A percentile compares a stretch with the other conserved stretches of the same genome.
These are phyloP conservation scores for Beverwykella pulmonaria DNA, from an alignment of 495 filamentous ascomycete species.

Conservation along the genomic window DNA sequence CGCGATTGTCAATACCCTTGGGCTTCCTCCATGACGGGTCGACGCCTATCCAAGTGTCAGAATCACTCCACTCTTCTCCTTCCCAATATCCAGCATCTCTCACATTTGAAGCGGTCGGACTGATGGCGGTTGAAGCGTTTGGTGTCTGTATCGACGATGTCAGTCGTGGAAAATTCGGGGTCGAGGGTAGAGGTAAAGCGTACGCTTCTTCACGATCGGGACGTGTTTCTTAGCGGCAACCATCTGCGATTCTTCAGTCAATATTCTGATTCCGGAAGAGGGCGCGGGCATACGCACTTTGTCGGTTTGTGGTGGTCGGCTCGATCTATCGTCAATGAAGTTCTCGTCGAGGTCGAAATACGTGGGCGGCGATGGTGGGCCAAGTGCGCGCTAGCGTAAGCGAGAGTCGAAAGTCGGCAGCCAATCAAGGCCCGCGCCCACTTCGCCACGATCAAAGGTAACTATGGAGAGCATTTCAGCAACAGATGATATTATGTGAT, in stretches of 20 bases:
- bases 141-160: constrained; percentile 60
- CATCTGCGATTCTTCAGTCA: constrained; percentile 64
- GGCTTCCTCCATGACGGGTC: constrained; percentile 93
- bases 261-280: neutral
- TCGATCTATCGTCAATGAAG: constrained; percentile 22
- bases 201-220: constrained; percentile 99
- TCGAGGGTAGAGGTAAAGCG: constrained; percentile 48
- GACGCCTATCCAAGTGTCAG: constrained; percentile 50
- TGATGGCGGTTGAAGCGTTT: constrained; percentile 94
- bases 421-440: too few relatives aligned
- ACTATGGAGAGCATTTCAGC: too few relatives aligned
- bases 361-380: constrained; percentile 5
- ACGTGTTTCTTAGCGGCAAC: constrained; percentile 98
- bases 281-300: constrained; percentile 23
- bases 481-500: too few relatives aligned
- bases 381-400: constrained; percentile 23
- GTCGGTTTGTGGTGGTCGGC: constrained; percentile 29
- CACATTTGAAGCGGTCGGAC: constrained; percentile 89
- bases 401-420: constrained; percentile 13
- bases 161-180: constrained; percentile 4
- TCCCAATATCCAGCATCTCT: constrained; percentile 13
- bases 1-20: constrained; percentile 97
- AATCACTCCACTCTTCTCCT: neutral
- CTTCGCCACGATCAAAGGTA: too few relatives aligned
- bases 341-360: constrained; percentile 1